These are phyloP conservation scores for Solanum piurae DNA, from an alignment of 257 asterid species.

Conservation along the genomic window DNA sequence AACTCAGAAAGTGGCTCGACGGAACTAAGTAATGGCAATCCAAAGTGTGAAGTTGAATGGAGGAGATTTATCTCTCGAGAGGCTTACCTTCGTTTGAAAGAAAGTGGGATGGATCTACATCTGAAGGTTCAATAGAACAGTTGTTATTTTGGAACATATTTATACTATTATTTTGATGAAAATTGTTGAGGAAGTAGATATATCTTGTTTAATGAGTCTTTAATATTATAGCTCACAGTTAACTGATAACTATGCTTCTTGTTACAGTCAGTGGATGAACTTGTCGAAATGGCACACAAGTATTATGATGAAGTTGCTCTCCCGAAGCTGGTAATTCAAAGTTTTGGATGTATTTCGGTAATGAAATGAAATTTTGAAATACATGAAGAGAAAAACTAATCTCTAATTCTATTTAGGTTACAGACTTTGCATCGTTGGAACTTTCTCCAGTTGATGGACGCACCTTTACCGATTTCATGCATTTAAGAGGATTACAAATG, in stretches of 20 bases:
- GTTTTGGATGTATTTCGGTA: neutral
- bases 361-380: neutral
- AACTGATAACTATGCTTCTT: slow-evolving; percentile 12
- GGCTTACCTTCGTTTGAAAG: slow-evolving; percentile 63
- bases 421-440: slow-evolving; percentile 97
- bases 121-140: slow-evolving; percentile 47
- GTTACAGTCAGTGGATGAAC: slow-evolving; percentile 77
- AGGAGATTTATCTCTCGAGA: slow-evolving; percentile 56
- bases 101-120: slow-evolving; percentile 70
- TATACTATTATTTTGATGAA: neutral
- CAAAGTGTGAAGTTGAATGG: slow-evolving; percentile 40
- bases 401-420: slow-evolving; percentile 44
- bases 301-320: slow-evolving; percentile 85
- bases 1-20: slow-evolving; percentile 29
- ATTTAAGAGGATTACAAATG: slow-evolving; percentile 90
- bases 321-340: slow-evolving; percentile 76
- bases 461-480: slow-evolving; percentile 96
- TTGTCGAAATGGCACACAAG: slow-evolving; percentile 66
- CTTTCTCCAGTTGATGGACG: slow-evolving; percentile 99
- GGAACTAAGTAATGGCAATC: slow-evolving; percentile 19
- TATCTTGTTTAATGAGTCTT: slow-evolving; percentile 6
- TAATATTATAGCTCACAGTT: neutral
- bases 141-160: neutral
- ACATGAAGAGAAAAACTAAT: slow-evolving; percentile 3
- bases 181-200: neutral